Conservation (phyloP, 352 stramenopile genomes). For the Phytophthora aleatoria region DNA sequence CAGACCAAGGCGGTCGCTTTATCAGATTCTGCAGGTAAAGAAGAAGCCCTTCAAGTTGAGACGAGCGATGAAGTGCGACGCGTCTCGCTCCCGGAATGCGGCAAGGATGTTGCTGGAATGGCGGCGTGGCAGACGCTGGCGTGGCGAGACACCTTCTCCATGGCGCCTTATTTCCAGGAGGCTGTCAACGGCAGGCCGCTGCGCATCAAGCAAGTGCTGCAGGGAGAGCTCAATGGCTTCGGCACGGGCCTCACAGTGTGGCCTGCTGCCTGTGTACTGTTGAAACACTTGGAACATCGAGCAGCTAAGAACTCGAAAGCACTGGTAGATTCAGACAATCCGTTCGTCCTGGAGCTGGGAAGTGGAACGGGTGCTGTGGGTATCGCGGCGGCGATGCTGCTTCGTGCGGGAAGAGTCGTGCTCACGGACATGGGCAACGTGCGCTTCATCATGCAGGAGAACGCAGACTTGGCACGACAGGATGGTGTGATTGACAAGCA, state of each 20-base stretch:
- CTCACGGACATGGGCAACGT: conserved; percentile 92
- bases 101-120: conserved; percentile 9
- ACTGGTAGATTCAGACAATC: conserved; percentile 18
- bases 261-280: conserved; percentile 78
- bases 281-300: conserved; percentile 81
- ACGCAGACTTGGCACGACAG: conserved; percentile 61
- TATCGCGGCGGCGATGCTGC: conserved; percentile 88
- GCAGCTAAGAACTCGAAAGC: conserved; percentile 34
- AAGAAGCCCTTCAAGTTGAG: conserved; percentile 17
- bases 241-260: conserved; percentile 84
- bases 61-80: conserved; percentile 28
- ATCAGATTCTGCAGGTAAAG: conserved; percentile 13
- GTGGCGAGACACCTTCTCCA: conserved; percentile 77
- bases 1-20: conserved; percentile 14
- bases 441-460: conserved; percentile 90
- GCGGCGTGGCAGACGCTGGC: conserved; percentile 69
- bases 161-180: conserved; percentile 67
- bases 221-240: conserved; percentile 83
- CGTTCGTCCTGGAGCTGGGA: conserved; percentile 89
- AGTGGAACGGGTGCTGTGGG: conserved; percentile 92
- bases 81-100: conserved; percentile 18
- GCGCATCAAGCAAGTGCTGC: conserved; percentile 73
- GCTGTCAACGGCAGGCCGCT: conserved; percentile 46
- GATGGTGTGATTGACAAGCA: conserved; percentile 29
- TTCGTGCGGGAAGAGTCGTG: conserved; percentile 71